Evolutionary conservation across 306 rosid genomes (phyloP).

Genomic region (Fragaria ananassa): DNA sequence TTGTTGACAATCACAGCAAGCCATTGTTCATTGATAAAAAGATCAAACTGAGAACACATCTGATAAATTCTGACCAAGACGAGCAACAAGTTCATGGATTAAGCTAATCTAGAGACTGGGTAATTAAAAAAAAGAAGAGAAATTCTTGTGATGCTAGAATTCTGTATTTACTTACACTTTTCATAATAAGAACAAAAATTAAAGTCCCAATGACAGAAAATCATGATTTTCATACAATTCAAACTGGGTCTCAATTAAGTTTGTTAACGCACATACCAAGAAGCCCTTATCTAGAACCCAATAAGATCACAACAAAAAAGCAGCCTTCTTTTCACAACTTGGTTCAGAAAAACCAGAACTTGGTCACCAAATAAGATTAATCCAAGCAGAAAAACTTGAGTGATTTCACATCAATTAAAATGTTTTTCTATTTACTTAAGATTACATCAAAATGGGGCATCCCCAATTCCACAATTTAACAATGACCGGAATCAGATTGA

Average conservation of each 20-base stretch:
- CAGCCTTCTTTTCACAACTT: background rate
- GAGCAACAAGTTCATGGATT: background rate
- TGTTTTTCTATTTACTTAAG: background rate
- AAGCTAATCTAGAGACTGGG: background rate
- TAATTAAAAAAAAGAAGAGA: background rate
- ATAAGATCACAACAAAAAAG: background rate
- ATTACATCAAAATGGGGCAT: background rate
- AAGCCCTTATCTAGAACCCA: conserved; percentile 1
- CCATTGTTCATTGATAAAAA: background rate
- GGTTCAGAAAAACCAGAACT: conserved; percentile 19
- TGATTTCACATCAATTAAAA: background rate
- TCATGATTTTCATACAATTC: background rate
- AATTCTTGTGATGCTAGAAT: background rate
- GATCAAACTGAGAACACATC: background rate
- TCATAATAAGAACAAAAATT: conserved; percentile 10
- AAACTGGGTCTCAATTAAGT: background rate
- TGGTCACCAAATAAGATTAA: background rate
- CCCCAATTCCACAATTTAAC: background rate
- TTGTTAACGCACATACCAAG: background rate
- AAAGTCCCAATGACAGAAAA: background rate
- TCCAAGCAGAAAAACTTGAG: background rate
- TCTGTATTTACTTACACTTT: conserved; percentile 5
- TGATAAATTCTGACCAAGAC: background rate
- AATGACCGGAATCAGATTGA: background rate
- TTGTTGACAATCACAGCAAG: background rate